Evolutionary conservation across 495 filamentous ascomycete genomes (phyloP).

Genomic region (Penicillium canescens): DNA sequence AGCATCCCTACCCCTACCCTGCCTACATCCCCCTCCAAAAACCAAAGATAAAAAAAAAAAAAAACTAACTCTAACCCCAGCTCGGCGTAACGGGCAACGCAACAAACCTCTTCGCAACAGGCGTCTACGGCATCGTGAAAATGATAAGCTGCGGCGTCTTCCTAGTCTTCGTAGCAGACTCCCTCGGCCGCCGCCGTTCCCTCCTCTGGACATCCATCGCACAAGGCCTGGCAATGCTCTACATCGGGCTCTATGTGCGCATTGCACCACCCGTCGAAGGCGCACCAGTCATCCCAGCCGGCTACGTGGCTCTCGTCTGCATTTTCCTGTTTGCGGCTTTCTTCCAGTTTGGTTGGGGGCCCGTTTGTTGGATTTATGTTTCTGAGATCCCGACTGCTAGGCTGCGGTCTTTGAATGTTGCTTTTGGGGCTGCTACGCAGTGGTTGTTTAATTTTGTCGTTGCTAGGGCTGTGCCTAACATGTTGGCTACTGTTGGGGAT

Average conservation of each 20-base stretch:
- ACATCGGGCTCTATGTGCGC: slow-evolving; percentile 78
- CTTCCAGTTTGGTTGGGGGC: slow-evolving; percentile 81
- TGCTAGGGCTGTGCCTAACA: slow-evolving; percentile 39
- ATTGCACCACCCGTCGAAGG: slow-evolving; percentile 61
- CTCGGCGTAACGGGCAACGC: slow-evolving; percentile 48
- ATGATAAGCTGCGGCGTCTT: slow-evolving; percentile 61
- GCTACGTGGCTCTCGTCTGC: slow-evolving; percentile 68
- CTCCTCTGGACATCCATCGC: slow-evolving; percentile 74
- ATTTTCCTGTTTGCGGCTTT: slow-evolving; percentile 75
- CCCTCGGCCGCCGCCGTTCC: slow-evolving; percentile 66
- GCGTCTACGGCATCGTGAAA: slow-evolving; percentile 55
- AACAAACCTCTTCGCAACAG: slow-evolving; percentile 53
- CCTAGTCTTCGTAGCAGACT: slow-evolving; percentile 70
- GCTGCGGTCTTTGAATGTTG: slow-evolving; percentile 66
- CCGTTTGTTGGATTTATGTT: slow-evolving; percentile 76
- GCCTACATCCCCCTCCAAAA: not conserved
- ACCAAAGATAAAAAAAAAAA: not conserved
- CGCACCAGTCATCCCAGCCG: slow-evolving; percentile 51
- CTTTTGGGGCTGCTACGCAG: slow-evolving; percentile 65
- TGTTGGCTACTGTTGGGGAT: slow-evolving; percentile 56
- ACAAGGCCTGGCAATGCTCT: slow-evolving; percentile 71
- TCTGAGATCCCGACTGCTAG: slow-evolving; percentile 72
- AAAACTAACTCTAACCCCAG: slow-evolving; percentile 7
- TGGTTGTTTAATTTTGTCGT: slow-evolving; percentile 49
- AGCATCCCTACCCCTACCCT: slow-evolving; percentile 1